Conservation (phyloP, 1,284 basidiomycete species). For the Anthracocystis panici-leucophaei region DNA sequence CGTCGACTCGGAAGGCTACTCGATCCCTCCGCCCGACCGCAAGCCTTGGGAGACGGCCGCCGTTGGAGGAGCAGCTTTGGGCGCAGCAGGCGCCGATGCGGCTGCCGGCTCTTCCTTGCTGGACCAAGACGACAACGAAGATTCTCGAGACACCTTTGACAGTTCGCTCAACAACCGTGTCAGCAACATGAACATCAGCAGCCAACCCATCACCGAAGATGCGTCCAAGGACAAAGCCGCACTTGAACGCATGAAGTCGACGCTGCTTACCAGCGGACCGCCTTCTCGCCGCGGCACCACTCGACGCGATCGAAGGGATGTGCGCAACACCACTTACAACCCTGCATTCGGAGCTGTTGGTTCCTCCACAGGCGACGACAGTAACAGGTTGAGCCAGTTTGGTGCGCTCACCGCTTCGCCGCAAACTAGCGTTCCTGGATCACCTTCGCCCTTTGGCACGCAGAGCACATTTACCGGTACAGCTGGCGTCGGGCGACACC, state of each 20-base stretch:
- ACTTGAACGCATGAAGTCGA: slow-evolving; percentile 72
- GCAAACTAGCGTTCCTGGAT: slow-evolving; percentile 22
- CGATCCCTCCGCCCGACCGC: slow-evolving; percentile 72
- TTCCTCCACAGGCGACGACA: slow-evolving; percentile 13
- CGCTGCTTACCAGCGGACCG: slow-evolving; percentile 66
- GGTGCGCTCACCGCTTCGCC: slow-evolving; percentile 37
- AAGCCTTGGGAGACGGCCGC: slow-evolving; percentile 70
- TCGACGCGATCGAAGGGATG: slow-evolving; percentile 71
- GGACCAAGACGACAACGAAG: slow-evolving; percentile 65
- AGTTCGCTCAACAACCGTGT: slow-evolving; percentile 39
- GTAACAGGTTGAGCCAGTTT: slow-evolving; percentile 40
- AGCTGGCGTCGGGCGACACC: slow-evolving; percentile 44
- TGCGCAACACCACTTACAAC: slow-evolving; percentile 71
- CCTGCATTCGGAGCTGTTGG: slow-evolving; percentile 46
- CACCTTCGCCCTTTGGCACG: slow-evolving; percentile 41
- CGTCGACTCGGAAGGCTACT: slow-evolving; percentile 73
- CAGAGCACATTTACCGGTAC: slow-evolving; percentile 42
- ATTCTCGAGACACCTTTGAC: slow-evolving; percentile 38
- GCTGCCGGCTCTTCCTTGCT: slow-evolving; percentile 54
- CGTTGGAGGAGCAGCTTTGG: slow-evolving; percentile 6
- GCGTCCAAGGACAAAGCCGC: slow-evolving; percentile 72
- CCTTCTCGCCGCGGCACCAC: slow-evolving; percentile 69
- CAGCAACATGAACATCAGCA: slow-evolving; percentile 69
- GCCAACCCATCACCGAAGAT: slow-evolving; percentile 71
- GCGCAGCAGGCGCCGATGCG: slow-evolving; percentile 6